Evolutionary conservation across 2,329 filamentous ascomycete genomes (phyloP), one percentile per base, ranked within the genome.

Genomic region (Fusarium sp.): DNA sequence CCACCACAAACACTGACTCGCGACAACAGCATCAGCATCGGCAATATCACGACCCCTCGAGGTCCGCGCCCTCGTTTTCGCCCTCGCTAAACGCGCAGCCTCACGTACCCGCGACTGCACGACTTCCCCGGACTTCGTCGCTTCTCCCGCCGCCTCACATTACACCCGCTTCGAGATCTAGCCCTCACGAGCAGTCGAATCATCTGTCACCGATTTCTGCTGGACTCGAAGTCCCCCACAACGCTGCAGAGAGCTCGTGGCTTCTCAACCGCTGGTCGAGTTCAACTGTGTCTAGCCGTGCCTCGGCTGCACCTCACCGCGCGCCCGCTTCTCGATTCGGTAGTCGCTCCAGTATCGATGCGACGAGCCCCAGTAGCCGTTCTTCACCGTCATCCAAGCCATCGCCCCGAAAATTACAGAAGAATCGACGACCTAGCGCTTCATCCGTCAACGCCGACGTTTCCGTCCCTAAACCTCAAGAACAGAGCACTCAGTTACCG

Each of bases 241-340:
- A 77, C 71, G 65, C 74, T 52, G 67, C 82, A 77, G 86, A 88
- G 66, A 81, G 83, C 52, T 83, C 86, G 45, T 86, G 85, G 78
- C 86, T 85, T 71, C 82, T 87, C 69, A 87, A 89, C 77, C 85
- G 87, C 77, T 88, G 87, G 87, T 89, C 87, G 47, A 81, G 84
- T 22, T 90, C 88, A 15, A 88, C 87, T 60, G 79, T 82, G 10
- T 89, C 87, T 47, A 89, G 85, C 69, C 85, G 82, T 72, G 81
- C 83, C 40, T 87, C 86, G 56, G 73, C 76, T 52, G 74, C 77
- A 70, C 76, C 80, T 56, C 78, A 76, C 63, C 80, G 78, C 70
- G 80, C 80, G 65, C 78, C 80, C 22, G 79, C 71, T 63, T 77
- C 80, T 67, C 82, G 83, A 72, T 70, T 75, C 47, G 82, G 82